A percentile compares a stretch with the other conserved stretches of the same genome.
Conservation (phyloP, 306 rosid species). For the Rubus idaeus region DNA sequence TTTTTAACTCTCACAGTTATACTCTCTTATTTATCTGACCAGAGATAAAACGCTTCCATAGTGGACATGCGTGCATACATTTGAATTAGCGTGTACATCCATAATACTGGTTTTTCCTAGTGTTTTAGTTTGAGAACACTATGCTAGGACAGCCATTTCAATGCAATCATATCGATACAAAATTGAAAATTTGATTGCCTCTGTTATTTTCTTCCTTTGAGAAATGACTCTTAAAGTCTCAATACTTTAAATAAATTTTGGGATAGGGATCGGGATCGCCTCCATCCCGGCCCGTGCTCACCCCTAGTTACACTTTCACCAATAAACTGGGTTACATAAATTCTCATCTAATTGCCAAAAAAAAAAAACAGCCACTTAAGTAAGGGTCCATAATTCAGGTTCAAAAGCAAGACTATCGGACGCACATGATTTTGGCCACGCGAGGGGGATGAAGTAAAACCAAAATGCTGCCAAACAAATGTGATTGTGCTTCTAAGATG, state of each 20-base stretch:
- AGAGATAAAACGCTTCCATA: background rate
- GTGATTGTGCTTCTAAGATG: no score
- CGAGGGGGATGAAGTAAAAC: background rate
- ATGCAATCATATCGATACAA: background rate
- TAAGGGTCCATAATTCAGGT: no score
- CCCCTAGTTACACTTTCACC: no score
- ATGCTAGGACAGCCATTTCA: background rate
- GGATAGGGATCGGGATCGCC: no score
- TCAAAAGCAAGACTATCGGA: background rate
- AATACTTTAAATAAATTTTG: no score
- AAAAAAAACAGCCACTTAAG: no score
- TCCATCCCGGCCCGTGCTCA: no score
- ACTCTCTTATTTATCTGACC: slow-evolving; percentile 6
- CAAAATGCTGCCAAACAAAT: background rate
- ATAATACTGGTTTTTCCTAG: background rate
- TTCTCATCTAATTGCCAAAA: no score
- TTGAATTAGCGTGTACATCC: background rate
- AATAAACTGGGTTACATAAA: background rate
- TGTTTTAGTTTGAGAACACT: background rate
- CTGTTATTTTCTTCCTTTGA: background rate
- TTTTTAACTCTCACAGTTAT: background rate
- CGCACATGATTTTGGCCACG: background rate
- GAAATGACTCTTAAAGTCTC: no score
- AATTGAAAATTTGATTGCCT: background rate
- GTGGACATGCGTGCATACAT: background rate